These are phyloP conservation scores for Stylosanthes scabra DNA, from an alignment of 331 rosid genomes.

Conservation along the genomic window DNA sequence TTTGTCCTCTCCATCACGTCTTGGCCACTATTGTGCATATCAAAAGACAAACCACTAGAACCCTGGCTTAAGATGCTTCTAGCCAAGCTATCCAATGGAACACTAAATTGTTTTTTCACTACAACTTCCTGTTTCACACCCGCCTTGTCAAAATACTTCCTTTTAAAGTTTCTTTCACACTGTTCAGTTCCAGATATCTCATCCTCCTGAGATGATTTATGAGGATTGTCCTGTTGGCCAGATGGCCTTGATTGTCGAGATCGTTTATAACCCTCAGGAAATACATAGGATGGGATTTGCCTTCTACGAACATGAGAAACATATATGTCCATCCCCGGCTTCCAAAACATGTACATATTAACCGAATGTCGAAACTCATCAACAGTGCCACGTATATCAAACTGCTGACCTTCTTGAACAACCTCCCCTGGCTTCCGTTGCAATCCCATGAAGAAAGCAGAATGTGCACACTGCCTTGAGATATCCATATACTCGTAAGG, in stretches of 20 bases:
- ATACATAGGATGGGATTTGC: conserved; percentile 81
- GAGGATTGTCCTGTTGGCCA: conserved; percentile 50
- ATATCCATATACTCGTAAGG: conserved; percentile 76
- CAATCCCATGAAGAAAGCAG: conserved; percentile 93
- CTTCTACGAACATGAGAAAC: conserved; percentile 92
- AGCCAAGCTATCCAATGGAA: conserved; percentile 30
- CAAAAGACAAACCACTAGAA: conserved; percentile 36
- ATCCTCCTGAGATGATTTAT: conserved; percentile 26
- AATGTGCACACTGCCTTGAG: conserved; percentile 75
- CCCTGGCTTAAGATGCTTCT: conserved; percentile 2
- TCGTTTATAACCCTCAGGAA: conserved; percentile 80
- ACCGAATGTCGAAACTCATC: conserved; percentile 82
- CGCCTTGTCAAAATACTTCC: conserved; percentile 55
- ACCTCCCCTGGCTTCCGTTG: conserved; percentile 90
- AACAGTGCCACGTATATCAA: conserved; percentile 91
- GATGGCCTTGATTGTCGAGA: conserved; percentile 46
- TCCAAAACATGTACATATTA: conserved; percentile 79
- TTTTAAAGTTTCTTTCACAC: conserved; percentile 56
- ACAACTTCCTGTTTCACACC: conserved; percentile 35
- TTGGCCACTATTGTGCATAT: conserved; percentile 41
- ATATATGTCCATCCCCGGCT: conserved; percentile 88
- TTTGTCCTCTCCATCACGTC: conserved; percentile 43
- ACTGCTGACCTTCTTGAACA: conserved; percentile 90
- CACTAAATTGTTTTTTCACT: conserved; percentile 55
- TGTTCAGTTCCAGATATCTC: conserved; percentile 42